A percentile compares a stretch with the other conserved stretches of the same genome.
phyloP scores from a whole-genome alignment of 805 yeast genomes.

The Dipodascopsis uninucleata region DNA sequence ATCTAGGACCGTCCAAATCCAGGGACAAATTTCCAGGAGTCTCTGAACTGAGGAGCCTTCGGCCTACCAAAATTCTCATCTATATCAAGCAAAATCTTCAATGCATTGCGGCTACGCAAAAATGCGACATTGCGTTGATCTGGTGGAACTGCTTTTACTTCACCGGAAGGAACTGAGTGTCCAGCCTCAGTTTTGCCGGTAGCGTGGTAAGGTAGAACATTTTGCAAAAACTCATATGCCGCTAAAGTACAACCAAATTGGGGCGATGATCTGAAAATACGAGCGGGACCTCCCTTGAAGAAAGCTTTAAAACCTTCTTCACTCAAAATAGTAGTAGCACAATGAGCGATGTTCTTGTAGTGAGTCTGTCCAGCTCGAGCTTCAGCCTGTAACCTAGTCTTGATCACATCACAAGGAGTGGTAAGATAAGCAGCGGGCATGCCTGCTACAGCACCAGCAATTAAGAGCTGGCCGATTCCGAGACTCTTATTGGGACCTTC shows the following conservation, averaged over 20 bases:
- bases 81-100: conserved; percentile 43
- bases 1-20: too few relatives aligned
- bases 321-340: conserved; percentile 63
- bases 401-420: conserved; percentile 95
- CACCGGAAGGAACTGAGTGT: conserved; percentile 40
- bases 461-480: conserved; percentile 76
- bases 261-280: conserved; percentile 92
- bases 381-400: conserved; percentile 88
- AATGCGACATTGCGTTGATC: conserved; percentile 37
- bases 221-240: conserved; percentile 89
- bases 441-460: conserved; percentile 93
- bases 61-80: conserved; percentile 46
- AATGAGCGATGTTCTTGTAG: conserved; percentile 74
- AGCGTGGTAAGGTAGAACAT: conserved; percentile 62
- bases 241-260: conserved; percentile 97
- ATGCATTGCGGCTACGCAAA: conserved; percentile 41
- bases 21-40: conserved; percentile 21
- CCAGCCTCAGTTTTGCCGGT: conserved; percentile 42
- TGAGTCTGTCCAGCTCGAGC: conserved; percentile 70
- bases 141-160: conserved; percentile 15
- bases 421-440: conserved; percentile 97
- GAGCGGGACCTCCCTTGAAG: conserved; percentile 94
- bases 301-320: conserved; percentile 86
- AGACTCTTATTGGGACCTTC: conserved; percentile 75
- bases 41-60: conserved; percentile 6